Base-by-base conservation (phyloP, 2,329 filamentous ascomycete genomes). In the Phoma sp. region DNA sequence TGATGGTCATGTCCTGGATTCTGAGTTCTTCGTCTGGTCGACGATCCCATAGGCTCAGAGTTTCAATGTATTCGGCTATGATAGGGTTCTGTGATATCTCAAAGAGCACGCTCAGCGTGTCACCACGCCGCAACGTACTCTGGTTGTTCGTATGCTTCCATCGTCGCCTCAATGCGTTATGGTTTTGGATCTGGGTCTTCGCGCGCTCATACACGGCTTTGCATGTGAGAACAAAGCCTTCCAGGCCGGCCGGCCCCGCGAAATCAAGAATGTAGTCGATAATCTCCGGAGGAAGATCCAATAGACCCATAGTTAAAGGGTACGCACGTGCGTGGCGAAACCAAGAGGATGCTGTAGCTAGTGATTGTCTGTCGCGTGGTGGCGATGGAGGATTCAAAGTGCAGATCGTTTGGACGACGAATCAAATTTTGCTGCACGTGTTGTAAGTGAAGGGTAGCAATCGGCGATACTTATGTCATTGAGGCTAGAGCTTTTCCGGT, bases 211-310 rank as follows among this genome's bases (percentile, higher is more conserved):
- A 62, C 2, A 74, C 51, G 7, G 65, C 60, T 39, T 68, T 71
- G 45, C 69, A 74, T 10, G 65, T 57, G 9, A 74, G 63, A 3
- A 64, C 69, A 33, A 74, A 67, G 36, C 50, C 56, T 48, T 74
- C 67, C 7, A 74, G 48, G 7, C 69, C 68, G 32, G 33, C 20
- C 5, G 72, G 70, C 7, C 63, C 53, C 10, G 68, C 63, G 20
- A 57, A 59, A 26, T 67, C 60, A 30, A 74, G 65, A 29, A 74
- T 68, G 7, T 61, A 59, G 40, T 72, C 69, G 15, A 74, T 55
- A n/a, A 74, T 59, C 42, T 74, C 72, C 2, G 59, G 59, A 1
- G 72, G 71, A 11, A 74, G 62, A 36, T 71, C 64, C 28, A 74
- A 65, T 11, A 74, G 63, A 10, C 61, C 23, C 71, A 74, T 74